Evolutionary conservation across 2,329 filamentous ascomycete species (phyloP).

Genomic region (Apiospora aurea): DNA sequence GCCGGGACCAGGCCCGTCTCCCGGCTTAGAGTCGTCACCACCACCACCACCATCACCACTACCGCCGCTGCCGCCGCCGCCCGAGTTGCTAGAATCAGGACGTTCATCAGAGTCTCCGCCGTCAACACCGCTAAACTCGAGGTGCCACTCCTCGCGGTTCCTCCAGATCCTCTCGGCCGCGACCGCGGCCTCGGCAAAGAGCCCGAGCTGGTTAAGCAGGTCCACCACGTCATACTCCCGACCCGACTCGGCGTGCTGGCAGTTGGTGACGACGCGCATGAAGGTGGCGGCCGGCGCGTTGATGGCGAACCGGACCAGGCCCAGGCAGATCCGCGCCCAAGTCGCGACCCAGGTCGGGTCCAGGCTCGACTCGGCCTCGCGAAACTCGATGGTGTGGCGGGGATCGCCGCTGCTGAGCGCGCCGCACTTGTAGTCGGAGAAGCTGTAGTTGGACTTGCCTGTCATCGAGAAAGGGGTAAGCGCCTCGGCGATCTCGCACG

Average conservation of each 20-base stretch:
- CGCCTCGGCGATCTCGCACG: background rate
- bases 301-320: constrained; percentile 35
- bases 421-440: background rate
- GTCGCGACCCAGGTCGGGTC: constrained; percentile 30
- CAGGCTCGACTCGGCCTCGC: constrained; percentile 31
- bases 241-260: constrained; percentile 50
- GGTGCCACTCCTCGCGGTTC: background rate
- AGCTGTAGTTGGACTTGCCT: background rate
- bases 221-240: constrained; percentile 41
- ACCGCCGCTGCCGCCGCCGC: background rate
- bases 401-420: background rate
- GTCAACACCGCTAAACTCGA: background rate
- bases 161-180: constrained; percentile 30
- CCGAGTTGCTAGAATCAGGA: background rate
- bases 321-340: constrained; percentile 36
- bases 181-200: constrained; percentile 33
- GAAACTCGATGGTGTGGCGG: constrained; percentile 35
- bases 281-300: constrained; percentile 29
- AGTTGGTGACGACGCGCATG: constrained; percentile 31
- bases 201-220: constrained; percentile 35
- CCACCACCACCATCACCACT: background rate
- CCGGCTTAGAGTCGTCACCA: background rate
- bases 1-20: background rate
- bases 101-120: background rate
- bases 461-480: background rate